Percentiles rank a stretch among this genome's conserved stretches.
Evolutionary conservation across 2,329 filamentous ascomycete species (phyloP).

Genomic region (Venturiaceae sp.): DNA sequence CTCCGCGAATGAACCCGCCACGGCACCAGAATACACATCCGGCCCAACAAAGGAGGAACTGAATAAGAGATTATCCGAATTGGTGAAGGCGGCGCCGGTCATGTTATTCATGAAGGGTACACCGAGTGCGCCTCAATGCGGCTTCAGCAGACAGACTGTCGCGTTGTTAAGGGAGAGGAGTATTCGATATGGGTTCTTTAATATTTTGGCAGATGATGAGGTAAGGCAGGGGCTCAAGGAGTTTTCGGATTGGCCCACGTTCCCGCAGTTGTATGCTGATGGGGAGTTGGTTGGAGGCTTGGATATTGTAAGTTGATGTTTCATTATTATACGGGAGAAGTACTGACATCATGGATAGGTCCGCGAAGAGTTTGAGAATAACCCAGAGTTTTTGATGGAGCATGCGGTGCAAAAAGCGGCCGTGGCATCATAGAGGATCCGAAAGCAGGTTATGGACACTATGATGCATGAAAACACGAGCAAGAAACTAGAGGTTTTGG

Average conservation of each 20-base stretch:
- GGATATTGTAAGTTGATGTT: slow-evolving; percentile 79
- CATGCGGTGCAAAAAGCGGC: slow-evolving; percentile 40
- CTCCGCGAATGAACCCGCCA: slow-evolving; percentile 28
- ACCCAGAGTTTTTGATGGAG: slow-evolving; percentile 71
- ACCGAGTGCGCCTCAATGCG: slow-evolving; percentile 75
- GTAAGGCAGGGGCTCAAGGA: slow-evolving; percentile 94
- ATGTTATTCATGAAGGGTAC: slow-evolving; percentile 99
- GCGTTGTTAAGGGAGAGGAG: slow-evolving; percentile 76
- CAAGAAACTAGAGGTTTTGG: too few species aligned
- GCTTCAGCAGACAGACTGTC: slow-evolving; percentile 87
- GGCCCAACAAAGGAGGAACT: slow-evolving; percentile 67
- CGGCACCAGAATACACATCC: slow-evolving; percentile 36
- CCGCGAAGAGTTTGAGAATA: slow-evolving; percentile 82
- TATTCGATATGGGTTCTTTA: slow-evolving; percentile 98
- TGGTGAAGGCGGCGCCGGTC: slow-evolving; percentile 91
- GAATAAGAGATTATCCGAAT: slow-evolving; percentile 65
- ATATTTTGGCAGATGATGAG: slow-evolving; percentile 95
- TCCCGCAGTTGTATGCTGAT: slow-evolving; percentile 85
- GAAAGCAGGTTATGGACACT: too few species aligned
- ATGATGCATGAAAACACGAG: too few species aligned
- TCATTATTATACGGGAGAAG: not conserved
- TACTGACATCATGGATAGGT: slow-evolving; percentile 45
- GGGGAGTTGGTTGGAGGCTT: slow-evolving; percentile 88
- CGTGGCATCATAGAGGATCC: slow-evolving; percentile 4
- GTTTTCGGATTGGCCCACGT: slow-evolving; percentile 98